Conservation (phyloP, 2,329 filamentous ascomycete species). For the Nemania abortiva region DNA sequence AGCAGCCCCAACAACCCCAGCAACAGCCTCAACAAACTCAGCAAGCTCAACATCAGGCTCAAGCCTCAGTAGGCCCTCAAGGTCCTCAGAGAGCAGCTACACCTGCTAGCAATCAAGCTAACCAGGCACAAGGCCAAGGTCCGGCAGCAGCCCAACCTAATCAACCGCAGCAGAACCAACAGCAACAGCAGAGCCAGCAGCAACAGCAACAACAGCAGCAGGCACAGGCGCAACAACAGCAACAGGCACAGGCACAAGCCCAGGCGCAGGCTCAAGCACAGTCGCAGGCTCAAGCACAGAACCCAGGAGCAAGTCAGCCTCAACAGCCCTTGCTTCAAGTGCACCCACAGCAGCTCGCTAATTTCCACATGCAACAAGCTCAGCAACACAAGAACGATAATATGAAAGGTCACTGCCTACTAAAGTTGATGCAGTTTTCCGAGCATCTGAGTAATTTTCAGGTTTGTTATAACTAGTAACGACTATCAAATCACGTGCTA, state of each 20-base stretch:
- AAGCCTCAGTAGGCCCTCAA: constrained; percentile 43
- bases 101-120: constrained; percentile 37
- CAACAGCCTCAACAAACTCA: constrained; percentile 38
- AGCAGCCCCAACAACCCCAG: constrained; percentile 37
- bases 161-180: constrained; percentile 54
- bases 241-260: constrained; percentile 51
- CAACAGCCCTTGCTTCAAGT: constrained; percentile 51
- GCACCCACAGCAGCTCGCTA: constrained; percentile 54
- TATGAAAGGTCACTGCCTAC: constrained; percentile 68
- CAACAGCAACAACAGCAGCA: constrained; percentile 51
- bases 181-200: constrained; percentile 51
- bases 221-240: constrained; percentile 51
- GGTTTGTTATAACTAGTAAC: constrained; percentile 53
- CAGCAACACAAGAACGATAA: constrained; percentile 63
- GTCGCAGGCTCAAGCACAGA: constrained; percentile 37
- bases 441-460: constrained; percentile 71
- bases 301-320: constrained; percentile 47
- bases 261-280: constrained; percentile 48
- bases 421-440: constrained; percentile 72
- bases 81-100: constrained; percentile 39
- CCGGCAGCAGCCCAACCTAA: constrained; percentile 42
- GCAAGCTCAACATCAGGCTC: constrained; percentile 42
- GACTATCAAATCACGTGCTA: constrained; percentile 32
- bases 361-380: constrained; percentile 43
- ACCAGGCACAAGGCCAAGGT: constrained; percentile 54